Evolutionary conservation across 179 eudicot species (phyloP).

Genomic region (Amaranthus tricolor): DNA sequence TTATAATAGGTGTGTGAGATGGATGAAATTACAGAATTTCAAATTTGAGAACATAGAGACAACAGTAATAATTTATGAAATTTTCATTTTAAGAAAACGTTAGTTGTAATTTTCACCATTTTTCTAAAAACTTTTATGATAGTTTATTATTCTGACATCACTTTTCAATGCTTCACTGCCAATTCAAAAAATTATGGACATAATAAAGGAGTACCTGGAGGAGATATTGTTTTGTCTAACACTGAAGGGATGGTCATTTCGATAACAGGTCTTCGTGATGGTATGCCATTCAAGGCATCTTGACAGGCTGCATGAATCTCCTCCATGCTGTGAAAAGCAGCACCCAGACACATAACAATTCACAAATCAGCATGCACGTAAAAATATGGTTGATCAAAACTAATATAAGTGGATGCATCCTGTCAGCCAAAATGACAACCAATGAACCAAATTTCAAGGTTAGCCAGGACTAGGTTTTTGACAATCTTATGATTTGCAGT

Average conservation of each 20-base stretch:
- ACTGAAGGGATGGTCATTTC: slow-evolving; percentile 98
- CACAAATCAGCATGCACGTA: not conserved
- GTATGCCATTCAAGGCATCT: slow-evolving; percentile 69
- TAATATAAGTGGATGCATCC: not conserved
- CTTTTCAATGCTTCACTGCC: no score
- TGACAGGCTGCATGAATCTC: slow-evolving; percentile 79
- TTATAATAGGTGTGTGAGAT: no score
- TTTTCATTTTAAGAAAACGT: no score
- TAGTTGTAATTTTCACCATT: no score
- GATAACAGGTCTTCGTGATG: slow-evolving; percentile 85
- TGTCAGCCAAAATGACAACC: not conserved
- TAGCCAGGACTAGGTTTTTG: not conserved
- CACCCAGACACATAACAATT: not conserved
- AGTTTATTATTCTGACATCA: no score
- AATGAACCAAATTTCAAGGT: not conserved
- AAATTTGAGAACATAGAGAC: no score
- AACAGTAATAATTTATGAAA: no score
- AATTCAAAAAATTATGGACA: no score
- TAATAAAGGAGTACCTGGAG: slow-evolving; percentile 49
- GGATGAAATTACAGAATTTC: no score
- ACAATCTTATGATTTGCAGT: slow-evolving; percentile 1
- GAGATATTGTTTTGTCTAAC: slow-evolving; percentile 84
- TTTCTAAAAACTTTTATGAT: no score
- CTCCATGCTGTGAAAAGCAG: slow-evolving; percentile 56
- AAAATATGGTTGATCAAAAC: not conserved